Percentiles rank a stretch among this genome's conserved stretches.
Evolutionary conservation across 2,329 filamentous ascomycete genomes (phyloP).

Genomic region (Exophiala spinifera): DNA sequence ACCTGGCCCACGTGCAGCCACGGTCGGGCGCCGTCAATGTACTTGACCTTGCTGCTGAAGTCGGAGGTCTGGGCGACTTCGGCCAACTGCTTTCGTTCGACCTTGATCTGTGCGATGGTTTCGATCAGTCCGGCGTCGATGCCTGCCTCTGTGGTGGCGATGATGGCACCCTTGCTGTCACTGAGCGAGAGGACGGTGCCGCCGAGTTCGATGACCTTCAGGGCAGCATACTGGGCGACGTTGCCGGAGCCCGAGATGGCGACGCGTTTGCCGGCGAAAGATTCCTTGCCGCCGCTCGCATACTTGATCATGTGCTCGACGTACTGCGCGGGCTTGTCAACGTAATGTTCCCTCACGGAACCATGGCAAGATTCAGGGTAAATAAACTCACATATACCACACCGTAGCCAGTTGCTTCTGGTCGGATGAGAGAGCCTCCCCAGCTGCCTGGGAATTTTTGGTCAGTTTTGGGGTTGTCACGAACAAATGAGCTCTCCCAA

Average conservation of each 20-base stretch:
- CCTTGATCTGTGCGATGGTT: conserved; percentile 79
- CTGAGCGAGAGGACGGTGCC: conserved; percentile 89
- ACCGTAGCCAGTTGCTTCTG: conserved; percentile 95
- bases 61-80: conserved; percentile 59
- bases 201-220: conserved; percentile 95
- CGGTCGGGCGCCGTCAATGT: conserved; percentile 80
- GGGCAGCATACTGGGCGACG: conserved; percentile 94
- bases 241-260: conserved; percentile 96
- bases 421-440: conserved; percentile 91
- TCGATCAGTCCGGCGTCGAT: conserved; percentile 79
- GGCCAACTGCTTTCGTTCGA: conserved; percentile 77
- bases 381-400: conserved; percentile 82
- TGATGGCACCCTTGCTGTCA: conserved; percentile 81
- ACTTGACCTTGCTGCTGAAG: conserved; percentile 69
- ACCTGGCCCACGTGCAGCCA: conserved; percentile 88
- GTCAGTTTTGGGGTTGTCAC: too few relatives aligned
- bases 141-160: conserved; percentile 66
- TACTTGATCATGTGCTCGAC: conserved; percentile 93
- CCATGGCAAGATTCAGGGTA: conserved; percentile 14
- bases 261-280: conserved; percentile 86
- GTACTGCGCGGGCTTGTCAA: conserved; percentile 51
- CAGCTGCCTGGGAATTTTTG: conserved; percentile 55
- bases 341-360: neutral
- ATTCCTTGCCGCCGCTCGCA: conserved; percentile 72
- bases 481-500: too few relatives aligned